Base-by-base conservation (phyloP, 495 filamentous ascomycete species). In the Aspergillus heteromorphus region DNA sequence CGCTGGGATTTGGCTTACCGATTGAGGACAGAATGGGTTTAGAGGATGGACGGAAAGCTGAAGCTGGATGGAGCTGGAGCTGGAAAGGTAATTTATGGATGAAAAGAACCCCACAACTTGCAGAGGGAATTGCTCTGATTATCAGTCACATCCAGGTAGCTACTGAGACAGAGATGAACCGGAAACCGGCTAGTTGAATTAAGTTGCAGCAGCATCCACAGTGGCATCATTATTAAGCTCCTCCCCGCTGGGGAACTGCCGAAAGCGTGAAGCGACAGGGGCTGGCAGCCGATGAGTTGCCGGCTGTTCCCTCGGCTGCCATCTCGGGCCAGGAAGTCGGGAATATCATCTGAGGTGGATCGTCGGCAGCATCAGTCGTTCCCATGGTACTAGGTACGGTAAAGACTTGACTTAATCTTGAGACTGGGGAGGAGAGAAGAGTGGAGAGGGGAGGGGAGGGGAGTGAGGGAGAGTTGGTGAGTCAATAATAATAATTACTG, bases 181-280 rank as follows among this genome's bases (percentile, higher is more conserved):
- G n/a, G n/a, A 27, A 27, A 27, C 23, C 23, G 23, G 16, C 41
- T 45, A 11, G 31, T 34, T 38, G 34, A 27, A 27, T 27, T 27
- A 27, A 27, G 23, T 27, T 27, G 23, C 23, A 4, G 3, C 23
- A 27, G 23, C 23, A 27, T 27, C 23, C 23, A 27, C 23, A 27
- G 23, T 27, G 34, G 11, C 34, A 38, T 38, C 34, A 14, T 48
- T 40, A 30, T 54, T 48, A 14, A 54, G 52, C 50, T 31, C 16
- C 29, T 27, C 42, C 9, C 18, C 29, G n/a, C n/a, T n/a, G n/a
- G 11, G n/a, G 38, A 61, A 57, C 58, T 61, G 58, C 58, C 58
- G 58, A 61, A 51, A 51, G 17, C 45, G 8, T 45, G 53, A 61
- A 61, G 58, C 58, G 58, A 53, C 42, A 17, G 29, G 17, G 31